Conservation (phyloP, 2,329 filamentous ascomycete genomes). For the Myriosclerotinia scirpicola region DNA sequence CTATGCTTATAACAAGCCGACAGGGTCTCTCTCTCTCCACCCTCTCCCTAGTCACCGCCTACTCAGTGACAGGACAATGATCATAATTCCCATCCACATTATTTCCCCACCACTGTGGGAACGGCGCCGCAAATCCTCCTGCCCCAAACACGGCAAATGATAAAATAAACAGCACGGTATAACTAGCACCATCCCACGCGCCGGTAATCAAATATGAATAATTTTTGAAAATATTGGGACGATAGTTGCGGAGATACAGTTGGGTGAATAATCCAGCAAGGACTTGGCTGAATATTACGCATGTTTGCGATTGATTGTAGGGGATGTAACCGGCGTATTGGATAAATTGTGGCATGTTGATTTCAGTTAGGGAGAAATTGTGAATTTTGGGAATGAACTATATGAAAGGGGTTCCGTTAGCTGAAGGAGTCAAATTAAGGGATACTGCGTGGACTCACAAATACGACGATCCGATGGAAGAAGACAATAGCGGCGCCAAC, state of each 20-base stretch:
- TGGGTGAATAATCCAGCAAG: conserved; percentile 48
- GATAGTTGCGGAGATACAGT: conserved; percentile 43
- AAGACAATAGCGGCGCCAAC: conserved; percentile 49
- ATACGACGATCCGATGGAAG: conserved; percentile 46
- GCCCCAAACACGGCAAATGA: conserved; percentile 49
- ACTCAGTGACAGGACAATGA: conserved; percentile 30
- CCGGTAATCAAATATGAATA: conserved; percentile 47
- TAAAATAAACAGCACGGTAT: conserved; percentile 45
- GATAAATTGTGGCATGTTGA: conserved; percentile 56
- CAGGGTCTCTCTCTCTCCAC: too few species aligned
- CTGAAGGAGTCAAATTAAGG: neutral
- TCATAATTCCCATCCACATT: conserved; percentile 36
- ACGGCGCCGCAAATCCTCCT: conserved; percentile 42
- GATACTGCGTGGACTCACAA: conserved; percentile 41
- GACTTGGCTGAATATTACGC: conserved; percentile 51
- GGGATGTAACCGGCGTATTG: conserved; percentile 56
- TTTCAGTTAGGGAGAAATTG: conserved; percentile 44
- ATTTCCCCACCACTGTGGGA: conserved; percentile 33
- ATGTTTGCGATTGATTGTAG: conserved; percentile 56
- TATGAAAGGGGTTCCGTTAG: conserved; percentile 8
- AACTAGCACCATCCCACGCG: conserved; percentile 45
- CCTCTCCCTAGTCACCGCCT: neutral
- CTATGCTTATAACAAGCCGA: neutral
- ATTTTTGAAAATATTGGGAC: conserved; percentile 44
- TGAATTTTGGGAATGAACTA: conserved; percentile 51